Percentiles rank a stretch among this genome's conserved stretches.
These are phyloP conservation scores for Fusarium sp. DNA, from an alignment of 2,329 filamentous ascomycete genomes.

Conservation along the genomic window DNA sequence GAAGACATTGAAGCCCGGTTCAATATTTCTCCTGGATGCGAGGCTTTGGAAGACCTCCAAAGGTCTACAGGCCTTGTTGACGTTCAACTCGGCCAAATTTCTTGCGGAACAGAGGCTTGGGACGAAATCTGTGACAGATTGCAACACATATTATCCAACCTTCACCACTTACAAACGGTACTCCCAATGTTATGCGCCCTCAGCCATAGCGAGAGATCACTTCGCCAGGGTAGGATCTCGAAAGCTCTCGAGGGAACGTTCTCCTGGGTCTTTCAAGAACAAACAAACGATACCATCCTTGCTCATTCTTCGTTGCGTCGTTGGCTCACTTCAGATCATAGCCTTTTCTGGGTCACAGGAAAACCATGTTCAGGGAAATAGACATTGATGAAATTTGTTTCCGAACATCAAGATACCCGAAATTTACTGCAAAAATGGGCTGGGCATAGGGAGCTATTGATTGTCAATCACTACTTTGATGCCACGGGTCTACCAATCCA, in stretches of 20 bases:
- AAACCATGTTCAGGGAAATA: slow-evolving; percentile 14
- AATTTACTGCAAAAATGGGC: neutral
- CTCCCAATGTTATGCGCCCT: neutral
- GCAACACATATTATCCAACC: neutral
- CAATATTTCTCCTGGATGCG: neutral
- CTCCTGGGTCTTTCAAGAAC: neutral
- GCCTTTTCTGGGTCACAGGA: slow-evolving; percentile 11
- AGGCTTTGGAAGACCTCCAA: neutral
- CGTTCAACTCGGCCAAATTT: neutral
- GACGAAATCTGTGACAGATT: neutral
- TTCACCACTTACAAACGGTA: neutral
- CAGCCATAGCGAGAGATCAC: neutral
- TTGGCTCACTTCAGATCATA: neutral
- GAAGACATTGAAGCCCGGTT: neutral
- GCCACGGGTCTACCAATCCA: neutral
- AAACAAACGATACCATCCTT: neutral
- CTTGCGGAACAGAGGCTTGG: neutral
- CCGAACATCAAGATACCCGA: neutral
- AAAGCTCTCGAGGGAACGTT: neutral
- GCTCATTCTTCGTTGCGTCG: neutral
- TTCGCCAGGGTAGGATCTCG: neutral
- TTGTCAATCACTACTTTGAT: slow-evolving; percentile 5
- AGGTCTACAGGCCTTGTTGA: neutral
- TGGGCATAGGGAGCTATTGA: neutral
- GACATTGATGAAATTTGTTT: slow-evolving; percentile 17